These are phyloP conservation scores for Phialemonium atrogriseum DNA, from an alignment of 2,329 filamentous ascomycete genomes.

Conservation along the genomic window DNA sequence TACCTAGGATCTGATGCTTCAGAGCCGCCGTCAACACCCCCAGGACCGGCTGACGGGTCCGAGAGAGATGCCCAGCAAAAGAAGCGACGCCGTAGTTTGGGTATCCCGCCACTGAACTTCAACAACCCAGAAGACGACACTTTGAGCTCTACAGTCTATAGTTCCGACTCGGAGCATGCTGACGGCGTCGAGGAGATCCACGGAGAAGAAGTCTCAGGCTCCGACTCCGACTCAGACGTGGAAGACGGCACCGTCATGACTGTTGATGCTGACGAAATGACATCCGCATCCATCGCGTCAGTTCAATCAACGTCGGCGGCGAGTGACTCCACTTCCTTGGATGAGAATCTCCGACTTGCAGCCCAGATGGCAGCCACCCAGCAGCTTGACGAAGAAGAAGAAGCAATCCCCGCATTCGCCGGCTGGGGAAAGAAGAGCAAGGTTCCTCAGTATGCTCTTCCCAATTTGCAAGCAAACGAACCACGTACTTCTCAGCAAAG, in stretches of 20 bases:
- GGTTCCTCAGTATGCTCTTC: conserved; percentile 14
- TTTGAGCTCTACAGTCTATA: conserved; percentile 72
- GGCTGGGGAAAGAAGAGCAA: conserved; percentile 58
- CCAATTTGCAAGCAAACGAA: conserved; percentile 37
- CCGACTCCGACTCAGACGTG: conserved; percentile 49
- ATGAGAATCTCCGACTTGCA: conserved; percentile 70
- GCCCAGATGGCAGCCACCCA: conserved; percentile 68
- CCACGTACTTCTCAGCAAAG: conserved; percentile 5
- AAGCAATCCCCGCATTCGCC: conserved; percentile 65
- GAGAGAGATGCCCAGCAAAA: conserved; percentile 57
- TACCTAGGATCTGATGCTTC: conserved; percentile 34
- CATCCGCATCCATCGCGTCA: conserved; percentile 58
- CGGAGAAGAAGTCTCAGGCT: conserved; percentile 38
- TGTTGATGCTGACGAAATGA: conserved; percentile 70
- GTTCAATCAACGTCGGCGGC: conserved; percentile 46
- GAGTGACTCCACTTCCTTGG: conserved; percentile 65
- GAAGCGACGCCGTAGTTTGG: conserved; percentile 55
- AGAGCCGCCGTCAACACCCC: conserved; percentile 54
- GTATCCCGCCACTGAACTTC: conserved; percentile 55
- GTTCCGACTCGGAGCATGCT: conserved; percentile 53
- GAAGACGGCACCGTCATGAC: conserved; percentile 77
- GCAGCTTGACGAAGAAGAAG: conserved; percentile 56
- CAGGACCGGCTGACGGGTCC: conserved; percentile 51
- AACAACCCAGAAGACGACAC: conserved; percentile 58
- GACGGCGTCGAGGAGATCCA: conserved; percentile 48